A percentile compares a stretch with the other conserved stretches of the same genome.
These are phyloP conservation scores for Spergularia bocconei DNA, from an alignment of 148 eudicot genomes.

Conservation along the genomic window DNA sequence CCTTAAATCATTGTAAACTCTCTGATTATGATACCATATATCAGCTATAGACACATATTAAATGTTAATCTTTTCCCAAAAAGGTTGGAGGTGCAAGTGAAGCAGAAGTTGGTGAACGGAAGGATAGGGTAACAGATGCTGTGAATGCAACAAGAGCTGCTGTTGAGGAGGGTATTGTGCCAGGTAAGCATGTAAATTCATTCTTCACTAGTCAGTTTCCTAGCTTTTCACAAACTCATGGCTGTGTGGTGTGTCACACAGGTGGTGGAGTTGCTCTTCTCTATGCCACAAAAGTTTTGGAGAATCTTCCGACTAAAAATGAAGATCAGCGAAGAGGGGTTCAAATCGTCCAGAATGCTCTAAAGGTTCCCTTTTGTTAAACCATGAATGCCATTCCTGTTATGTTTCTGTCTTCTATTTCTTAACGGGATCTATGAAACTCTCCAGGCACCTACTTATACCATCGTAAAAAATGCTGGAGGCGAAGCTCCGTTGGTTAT, in stretches of 20 bases:
- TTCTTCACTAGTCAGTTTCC: not conserved
- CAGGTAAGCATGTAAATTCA: slow-evolving; percentile 43
- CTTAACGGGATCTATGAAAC: not conserved
- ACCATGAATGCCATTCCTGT: not conserved
- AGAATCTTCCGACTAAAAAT: slow-evolving; percentile 56
- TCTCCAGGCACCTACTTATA: slow-evolving; percentile 65
- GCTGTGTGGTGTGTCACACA: slow-evolving; percentile 18
- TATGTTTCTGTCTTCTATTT: not conserved
- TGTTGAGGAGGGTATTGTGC: slow-evolving; percentile 90
- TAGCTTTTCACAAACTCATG: slow-evolving; percentile 5
- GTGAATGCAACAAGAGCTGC: slow-evolving; percentile 95
- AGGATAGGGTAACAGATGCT: slow-evolving; percentile 95
- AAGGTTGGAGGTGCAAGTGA: slow-evolving; percentile 90
- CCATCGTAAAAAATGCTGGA: slow-evolving; percentile 90
- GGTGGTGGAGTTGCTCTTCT: slow-evolving; percentile 98
- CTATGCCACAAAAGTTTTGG: slow-evolving; percentile 70
- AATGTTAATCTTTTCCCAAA: not conserved
- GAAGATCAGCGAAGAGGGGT: slow-evolving; percentile 88
- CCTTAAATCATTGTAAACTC: not conserved
- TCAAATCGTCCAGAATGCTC: slow-evolving; percentile 75
- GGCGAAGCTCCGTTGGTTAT: slow-evolving; percentile 70
- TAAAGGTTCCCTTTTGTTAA: slow-evolving; percentile 54
- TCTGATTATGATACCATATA: slow-evolving; percentile 4
- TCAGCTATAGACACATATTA: not conserved
- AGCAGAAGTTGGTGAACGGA: slow-evolving; percentile 93